These are phyloP conservation scores for Didymellaceae sp. DNA, from an alignment of 2,329 filamentous ascomycete genomes.

Conservation along the genomic window DNA sequence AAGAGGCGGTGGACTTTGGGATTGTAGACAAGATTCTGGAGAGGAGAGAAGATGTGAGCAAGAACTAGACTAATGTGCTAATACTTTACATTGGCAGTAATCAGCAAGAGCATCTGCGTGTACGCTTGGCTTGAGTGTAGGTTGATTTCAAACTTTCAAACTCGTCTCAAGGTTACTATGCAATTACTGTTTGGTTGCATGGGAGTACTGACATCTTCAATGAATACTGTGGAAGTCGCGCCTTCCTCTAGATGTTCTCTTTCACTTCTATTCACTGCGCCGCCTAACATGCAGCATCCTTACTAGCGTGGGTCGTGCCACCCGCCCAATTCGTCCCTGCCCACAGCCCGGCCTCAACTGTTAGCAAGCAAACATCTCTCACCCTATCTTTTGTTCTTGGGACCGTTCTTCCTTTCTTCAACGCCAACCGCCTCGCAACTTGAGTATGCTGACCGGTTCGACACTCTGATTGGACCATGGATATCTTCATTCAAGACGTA, in stretches of 20 bases:
- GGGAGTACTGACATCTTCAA: no score
- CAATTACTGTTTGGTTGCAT: no score
- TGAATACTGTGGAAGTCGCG: no score
- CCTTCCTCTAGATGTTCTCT: background rate
- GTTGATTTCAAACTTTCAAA: no score
- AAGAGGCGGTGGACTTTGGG: constrained; percentile 87
- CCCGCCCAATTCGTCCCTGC: background rate
- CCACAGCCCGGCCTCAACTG: background rate
- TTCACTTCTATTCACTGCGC: constrained; percentile 6
- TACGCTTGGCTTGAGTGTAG: no score
- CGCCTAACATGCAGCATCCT: constrained; percentile 4
- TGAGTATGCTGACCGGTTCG: background rate
- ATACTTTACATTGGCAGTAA: no score
- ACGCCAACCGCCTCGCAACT: background rate
- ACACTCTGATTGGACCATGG: constrained; percentile 19
- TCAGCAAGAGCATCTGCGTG: no score
- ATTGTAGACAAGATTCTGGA: constrained; percentile 89
- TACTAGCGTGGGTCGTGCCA: constrained; percentile 9
- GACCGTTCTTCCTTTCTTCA: background rate
- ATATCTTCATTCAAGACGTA: constrained; percentile 35
- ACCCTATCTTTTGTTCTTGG: background rate
- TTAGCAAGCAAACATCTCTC: constrained; percentile 5
- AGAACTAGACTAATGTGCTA: constrained; percentile 33
- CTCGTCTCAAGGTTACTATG: no score
- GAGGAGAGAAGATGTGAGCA: constrained; percentile 61